A percentile compares a stretch with the other conserved stretches of the same genome.
Conservation (phyloP, 306 rosid species). For the Gynostemma pentaphyllum region DNA sequence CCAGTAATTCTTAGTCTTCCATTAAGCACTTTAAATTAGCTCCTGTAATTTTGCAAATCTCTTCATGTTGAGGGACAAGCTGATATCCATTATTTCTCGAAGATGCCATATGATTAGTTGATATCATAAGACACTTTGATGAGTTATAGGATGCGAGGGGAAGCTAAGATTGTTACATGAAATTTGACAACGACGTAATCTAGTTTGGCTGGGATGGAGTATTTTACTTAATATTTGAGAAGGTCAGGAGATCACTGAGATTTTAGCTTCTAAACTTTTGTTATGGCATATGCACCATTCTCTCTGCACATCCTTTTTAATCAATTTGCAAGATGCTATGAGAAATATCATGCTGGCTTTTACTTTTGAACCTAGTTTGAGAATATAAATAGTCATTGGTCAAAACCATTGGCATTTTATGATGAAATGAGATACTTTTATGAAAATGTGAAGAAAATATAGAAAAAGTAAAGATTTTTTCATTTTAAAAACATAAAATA, state of each 20-base stretch:
- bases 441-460: too few relatives aligned
- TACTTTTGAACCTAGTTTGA: too few relatives aligned
- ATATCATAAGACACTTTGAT: neutral
- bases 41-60: neutral
- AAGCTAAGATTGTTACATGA: neutral
- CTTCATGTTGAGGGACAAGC: neutral
- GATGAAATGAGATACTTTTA: too few relatives aligned
- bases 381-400: too few relatives aligned
- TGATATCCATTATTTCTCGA: neutral
- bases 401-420: too few relatives aligned
- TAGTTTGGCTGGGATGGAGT: constrained; percentile 4
- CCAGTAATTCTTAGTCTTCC: constrained; percentile 28
- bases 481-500: too few relatives aligned
- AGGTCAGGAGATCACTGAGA: neutral
- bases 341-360: neutral
- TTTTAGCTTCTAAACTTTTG: neutral
- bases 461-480: too few relatives aligned
- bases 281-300: neutral
- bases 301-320: neutral
- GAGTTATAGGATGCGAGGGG: neutral
- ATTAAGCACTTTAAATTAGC: neutral
- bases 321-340: neutral
- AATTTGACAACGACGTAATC: neutral
- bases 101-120: neutral
- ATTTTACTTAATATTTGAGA: neutral